Percentiles rank a stretch among this genome's conserved stretches.
phyloP scores from a whole-genome alignment of 2,329 filamentous ascomycete genomes.

The Fusarium devonianum region DNA sequence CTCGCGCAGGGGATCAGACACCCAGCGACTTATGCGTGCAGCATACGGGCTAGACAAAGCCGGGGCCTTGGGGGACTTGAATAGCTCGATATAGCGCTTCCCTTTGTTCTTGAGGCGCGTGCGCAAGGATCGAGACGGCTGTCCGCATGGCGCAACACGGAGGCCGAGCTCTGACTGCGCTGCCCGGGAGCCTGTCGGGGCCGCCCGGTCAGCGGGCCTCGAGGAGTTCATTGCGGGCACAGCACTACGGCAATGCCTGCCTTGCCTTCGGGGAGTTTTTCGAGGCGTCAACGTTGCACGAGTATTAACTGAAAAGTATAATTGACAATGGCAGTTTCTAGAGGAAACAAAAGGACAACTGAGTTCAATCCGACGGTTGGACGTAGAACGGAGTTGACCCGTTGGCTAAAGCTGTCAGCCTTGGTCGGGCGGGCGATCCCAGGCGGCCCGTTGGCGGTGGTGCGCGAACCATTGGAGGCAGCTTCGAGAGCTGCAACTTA shows the following conservation, averaged over 20 bases:
- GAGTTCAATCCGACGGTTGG: not conserved
- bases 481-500: not conserved
- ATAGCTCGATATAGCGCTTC: slow-evolving; percentile 4
- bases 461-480: not conserved
- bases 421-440: not conserved
- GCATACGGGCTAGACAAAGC: not conserved
- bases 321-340: not conserved
- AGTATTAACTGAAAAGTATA: not conserved
- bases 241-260: not conserved
- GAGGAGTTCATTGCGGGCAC: not conserved
- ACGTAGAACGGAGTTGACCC: not conserved
- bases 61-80: not conserved
- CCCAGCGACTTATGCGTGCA: not conserved
- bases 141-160: not conserved
- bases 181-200: not conserved
- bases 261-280: not conserved
- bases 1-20: slow-evolving; percentile 2
- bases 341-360: not conserved
- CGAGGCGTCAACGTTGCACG: not conserved
- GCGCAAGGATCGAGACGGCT: slow-evolving; percentile 5
- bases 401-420: not conserved
- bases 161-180: not conserved
- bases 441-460: not conserved
- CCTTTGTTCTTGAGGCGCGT: slow-evolving; percentile 15
- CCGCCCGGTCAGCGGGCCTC: not conserved